Evolutionary conservation across 179 eudicot genomes (phyloP), one percentile per base, ranked within the genome.

Genomic region (Heliamphora pulchella): DNA sequence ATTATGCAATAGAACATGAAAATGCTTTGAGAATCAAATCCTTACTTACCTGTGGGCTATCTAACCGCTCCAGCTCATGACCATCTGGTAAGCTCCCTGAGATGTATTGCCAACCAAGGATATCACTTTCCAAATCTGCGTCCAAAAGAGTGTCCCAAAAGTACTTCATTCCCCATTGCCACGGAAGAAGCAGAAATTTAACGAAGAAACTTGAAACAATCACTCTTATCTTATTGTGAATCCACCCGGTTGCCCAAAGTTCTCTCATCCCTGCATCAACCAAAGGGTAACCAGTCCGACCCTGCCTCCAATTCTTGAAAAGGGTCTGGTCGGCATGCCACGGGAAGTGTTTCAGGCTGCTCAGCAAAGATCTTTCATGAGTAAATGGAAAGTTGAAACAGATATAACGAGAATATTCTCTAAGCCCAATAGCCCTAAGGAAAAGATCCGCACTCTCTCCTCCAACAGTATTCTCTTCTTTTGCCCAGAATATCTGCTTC

Each of bases 181-280:
- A 96, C n/a, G 98, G 98, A 82, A 96, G 88, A 73, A 92, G 88
- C 79, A 96, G 79, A 84, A 91, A 80, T 86, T 96, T 96, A 10
- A 96, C 98, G 74, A 86, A 94, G 79, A 96, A 96, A 83, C 97
- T 90, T 0, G 99, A 88, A 78, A 90, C 97, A 80, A 92, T 96
- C 65, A 94, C 96, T 86, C 99, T 86, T 85, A 91, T 89, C 81
- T 88, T 87, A 72, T 94, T 96, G 77, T 94, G 99, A 51, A 90
- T 89, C 99, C 99, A 96, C 48, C 99, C 99, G 2, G 97, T 96
- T 4, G 99, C 99, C 99, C 99, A 96, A n/a, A 96, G 89, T 86
- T 96, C 99, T 82, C 99, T 85, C 99, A 96, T 96, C 46, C 98
- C 97, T 0, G 99, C 99, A 87, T 96, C 99, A 41, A 96, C 99